Conservation (phyloP, 2,329 filamentous ascomycete genomes). For the Stemphylium lycopersici region DNA sequence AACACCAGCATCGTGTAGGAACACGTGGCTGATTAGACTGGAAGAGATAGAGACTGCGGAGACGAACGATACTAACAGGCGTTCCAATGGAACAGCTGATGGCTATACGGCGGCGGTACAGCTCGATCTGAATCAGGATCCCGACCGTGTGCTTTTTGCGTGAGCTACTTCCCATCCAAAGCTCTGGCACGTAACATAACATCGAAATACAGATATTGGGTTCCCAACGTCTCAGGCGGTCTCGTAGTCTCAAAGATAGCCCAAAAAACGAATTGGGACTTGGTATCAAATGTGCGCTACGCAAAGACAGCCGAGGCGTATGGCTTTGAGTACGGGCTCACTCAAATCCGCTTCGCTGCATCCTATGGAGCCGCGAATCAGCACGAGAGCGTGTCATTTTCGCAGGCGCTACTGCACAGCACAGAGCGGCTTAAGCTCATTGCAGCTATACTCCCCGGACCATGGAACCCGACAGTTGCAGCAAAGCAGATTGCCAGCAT, state of each 20-base stretch:
- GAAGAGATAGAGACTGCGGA: background rate
- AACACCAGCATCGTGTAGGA: background rate
- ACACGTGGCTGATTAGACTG: background rate
- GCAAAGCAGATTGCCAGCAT: slow-evolving; percentile 62
- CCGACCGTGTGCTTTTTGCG: slow-evolving; percentile 55
- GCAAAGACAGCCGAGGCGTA: slow-evolving; percentile 56
- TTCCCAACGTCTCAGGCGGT: slow-evolving; percentile 61
- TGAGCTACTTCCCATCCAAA: slow-evolving; percentile 12
- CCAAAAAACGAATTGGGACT: slow-evolving; percentile 58
- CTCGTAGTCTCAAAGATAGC: slow-evolving; percentile 61
- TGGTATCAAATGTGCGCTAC: slow-evolving; percentile 57
- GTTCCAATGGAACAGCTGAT: background rate
- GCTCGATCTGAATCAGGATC: slow-evolving; percentile 51
- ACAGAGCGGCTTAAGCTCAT: slow-evolving; percentile 60
- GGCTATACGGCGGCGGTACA: slow-evolving; percentile 31
- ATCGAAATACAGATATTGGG: slow-evolving; percentile 54
- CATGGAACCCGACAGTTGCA: slow-evolving; percentile 52
- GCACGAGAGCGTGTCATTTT: slow-evolving; percentile 61
- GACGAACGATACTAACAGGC: background rate
- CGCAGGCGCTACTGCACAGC: slow-evolving; percentile 55
- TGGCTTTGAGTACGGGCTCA: slow-evolving; percentile 60
- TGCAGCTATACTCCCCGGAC: slow-evolving; percentile 55
- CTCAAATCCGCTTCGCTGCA: slow-evolving; percentile 61
- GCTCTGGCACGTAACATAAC: background rate
- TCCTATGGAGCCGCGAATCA: slow-evolving; percentile 57